Evolutionary conservation across 192 early-diverging fungal species (phyloP).

Genomic region (Phycomyces blakesleeanus): DNA sequence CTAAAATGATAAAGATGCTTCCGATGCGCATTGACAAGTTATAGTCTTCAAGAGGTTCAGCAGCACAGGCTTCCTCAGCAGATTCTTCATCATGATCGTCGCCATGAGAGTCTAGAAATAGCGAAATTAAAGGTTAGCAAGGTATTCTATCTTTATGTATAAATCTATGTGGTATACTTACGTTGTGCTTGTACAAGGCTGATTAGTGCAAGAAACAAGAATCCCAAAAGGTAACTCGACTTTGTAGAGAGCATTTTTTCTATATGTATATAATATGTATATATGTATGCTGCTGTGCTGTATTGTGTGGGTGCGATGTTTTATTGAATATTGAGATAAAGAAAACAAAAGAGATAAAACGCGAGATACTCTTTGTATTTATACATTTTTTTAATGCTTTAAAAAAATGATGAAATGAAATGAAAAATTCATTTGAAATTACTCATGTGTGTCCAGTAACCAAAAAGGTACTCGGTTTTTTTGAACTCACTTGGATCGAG

Average conservation of each 20-base stretch:
- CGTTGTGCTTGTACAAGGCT: neutral
- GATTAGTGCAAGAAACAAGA: neutral
- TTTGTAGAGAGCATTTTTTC: neutral
- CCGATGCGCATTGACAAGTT: slow-evolving; percentile 25
- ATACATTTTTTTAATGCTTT: too few species aligned
- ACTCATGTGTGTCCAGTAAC: neutral
- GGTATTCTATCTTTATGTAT: too few species aligned
- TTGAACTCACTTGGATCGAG: neutral
- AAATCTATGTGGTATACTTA: too few species aligned
- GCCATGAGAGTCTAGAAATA: neutral
- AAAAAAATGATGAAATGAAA: too few species aligned
- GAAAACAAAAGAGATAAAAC: neutral
- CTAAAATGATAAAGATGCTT: slow-evolving; percentile 31
- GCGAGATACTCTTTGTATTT: too few species aligned
- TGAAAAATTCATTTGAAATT: too few species aligned
- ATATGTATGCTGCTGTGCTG: too few species aligned
- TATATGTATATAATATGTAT: too few species aligned
- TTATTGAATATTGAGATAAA: too few species aligned
- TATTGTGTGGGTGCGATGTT: too few species aligned
- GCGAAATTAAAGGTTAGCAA: neutral
- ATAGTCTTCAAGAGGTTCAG: slow-evolving; percentile 19
- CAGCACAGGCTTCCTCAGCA: slow-evolving; percentile 4
- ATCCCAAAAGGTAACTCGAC: neutral
- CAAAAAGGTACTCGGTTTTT: slow-evolving; percentile 7
- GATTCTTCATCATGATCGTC: neutral